Conservation (phyloP, 352 stramenopile species). For the Globisporangium barbulae region DNA sequence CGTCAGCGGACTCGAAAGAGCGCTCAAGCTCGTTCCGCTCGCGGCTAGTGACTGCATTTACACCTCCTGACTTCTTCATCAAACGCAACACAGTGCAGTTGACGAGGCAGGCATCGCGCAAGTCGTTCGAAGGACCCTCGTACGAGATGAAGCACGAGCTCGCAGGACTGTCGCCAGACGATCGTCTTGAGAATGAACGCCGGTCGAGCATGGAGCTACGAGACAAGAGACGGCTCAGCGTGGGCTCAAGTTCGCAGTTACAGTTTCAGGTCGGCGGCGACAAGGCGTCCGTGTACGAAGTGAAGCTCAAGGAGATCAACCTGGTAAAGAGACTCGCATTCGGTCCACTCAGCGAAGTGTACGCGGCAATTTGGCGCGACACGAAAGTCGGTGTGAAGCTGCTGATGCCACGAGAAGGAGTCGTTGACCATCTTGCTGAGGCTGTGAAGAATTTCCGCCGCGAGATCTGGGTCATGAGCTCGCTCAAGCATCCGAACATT, state of each 20-base stretch:
- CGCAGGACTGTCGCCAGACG: slow-evolving; percentile 44
- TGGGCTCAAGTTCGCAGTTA: slow-evolving; percentile 51
- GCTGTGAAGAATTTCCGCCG: slow-evolving; percentile 76
- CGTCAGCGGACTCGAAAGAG: neutral
- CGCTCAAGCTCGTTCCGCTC: slow-evolving; percentile 19
- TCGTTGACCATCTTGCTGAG: slow-evolving; percentile 66
- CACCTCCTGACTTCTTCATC: slow-evolving; percentile 1
- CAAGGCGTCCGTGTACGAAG: slow-evolving; percentile 71
- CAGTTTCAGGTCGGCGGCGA: slow-evolving; percentile 73
- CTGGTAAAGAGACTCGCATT: slow-evolving; percentile 73
- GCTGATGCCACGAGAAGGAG: slow-evolving; percentile 65
- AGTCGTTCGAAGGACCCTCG: slow-evolving; percentile 53
- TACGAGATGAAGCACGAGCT: slow-evolving; percentile 57
- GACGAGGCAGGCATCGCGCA: slow-evolving; percentile 22
- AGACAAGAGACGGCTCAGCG: slow-evolving; percentile 58
- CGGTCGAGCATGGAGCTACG: slow-evolving; percentile 49
- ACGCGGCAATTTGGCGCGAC: slow-evolving; percentile 71
- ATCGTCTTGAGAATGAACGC: slow-evolving; percentile 60
- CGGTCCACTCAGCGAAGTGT: slow-evolving; percentile 67
- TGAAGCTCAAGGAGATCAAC: slow-evolving; percentile 74
- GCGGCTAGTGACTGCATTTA: slow-evolving; percentile 15
- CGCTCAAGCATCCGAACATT: slow-evolving; percentile 69
- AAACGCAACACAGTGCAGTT: slow-evolving; percentile 6
- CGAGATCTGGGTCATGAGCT: slow-evolving; percentile 81
- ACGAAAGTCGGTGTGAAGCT: slow-evolving; percentile 78